Percentiles rank a stretch among this genome's conserved stretches.
Conservation (phyloP, 768 basidiomycete species). For the Amanita phalloides region DNA sequence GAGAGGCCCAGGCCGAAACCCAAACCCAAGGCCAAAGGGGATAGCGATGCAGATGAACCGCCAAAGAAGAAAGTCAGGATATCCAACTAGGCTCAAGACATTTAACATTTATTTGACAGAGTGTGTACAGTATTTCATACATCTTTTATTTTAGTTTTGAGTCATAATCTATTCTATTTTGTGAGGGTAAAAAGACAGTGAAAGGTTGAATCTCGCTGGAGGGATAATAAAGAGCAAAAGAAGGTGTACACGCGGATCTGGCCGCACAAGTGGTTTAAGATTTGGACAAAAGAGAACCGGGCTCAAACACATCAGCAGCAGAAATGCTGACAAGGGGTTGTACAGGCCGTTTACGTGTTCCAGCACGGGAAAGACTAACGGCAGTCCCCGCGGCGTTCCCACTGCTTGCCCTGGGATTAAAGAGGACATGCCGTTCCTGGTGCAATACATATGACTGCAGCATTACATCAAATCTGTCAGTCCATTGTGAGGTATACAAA, state of each 20-base stretch:
- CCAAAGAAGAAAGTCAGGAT: constrained; percentile 73
- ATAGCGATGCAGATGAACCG: constrained; percentile 35
- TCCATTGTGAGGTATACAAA: background rate
- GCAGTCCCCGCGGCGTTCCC: constrained; percentile 15
- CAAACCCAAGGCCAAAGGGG: constrained; percentile 23
- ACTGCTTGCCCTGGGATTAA: constrained; percentile 27
- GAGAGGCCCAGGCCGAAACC: constrained; percentile 33
- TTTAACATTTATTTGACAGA: background rate
- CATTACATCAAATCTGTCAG: constrained; percentile 8
- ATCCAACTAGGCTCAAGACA: constrained; percentile 18
- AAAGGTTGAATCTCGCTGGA: background rate
- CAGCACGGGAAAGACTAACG: constrained; percentile 23
- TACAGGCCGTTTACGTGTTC: constrained; percentile 26
- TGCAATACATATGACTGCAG: constrained; percentile 70
- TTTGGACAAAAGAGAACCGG: constrained; percentile 63
- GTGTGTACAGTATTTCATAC: background rate
- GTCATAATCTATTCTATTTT: background rate
- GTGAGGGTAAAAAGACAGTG: background rate
- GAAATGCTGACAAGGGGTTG: constrained; percentile 32
- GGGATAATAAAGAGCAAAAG: background rate
- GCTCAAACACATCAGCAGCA: constrained; percentile 51
- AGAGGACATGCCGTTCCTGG: constrained; percentile 68
- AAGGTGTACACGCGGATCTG: background rate
- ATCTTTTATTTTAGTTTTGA: background rate
- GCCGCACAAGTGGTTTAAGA: background rate